phyloP scores from a whole-genome alignment of 1,139 yeast genomes.

The Keqinozyma sinolaborantium region DNA sequence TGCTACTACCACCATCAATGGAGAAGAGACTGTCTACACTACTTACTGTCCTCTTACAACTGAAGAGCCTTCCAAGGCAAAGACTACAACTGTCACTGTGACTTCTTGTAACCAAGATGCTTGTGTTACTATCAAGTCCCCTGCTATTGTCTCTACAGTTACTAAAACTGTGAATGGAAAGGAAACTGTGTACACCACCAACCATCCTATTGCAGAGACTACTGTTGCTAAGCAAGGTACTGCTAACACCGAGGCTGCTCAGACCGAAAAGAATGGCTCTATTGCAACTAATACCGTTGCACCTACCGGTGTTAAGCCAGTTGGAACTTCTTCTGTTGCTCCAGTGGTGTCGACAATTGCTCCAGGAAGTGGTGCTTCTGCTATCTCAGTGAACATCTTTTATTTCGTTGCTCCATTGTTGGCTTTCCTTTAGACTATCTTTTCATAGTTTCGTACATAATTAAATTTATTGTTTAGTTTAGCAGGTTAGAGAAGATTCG shows the following conservation, averaged over 20 bases:
- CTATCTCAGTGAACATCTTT: neutral
- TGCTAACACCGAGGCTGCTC: conserved; percentile 5
- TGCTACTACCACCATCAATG: conserved; percentile 29
- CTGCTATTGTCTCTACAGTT: conserved; percentile 29
- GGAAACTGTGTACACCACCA: conserved; percentile 45
- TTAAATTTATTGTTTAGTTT: no score
- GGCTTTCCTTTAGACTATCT: neutral
- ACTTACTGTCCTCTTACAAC: conserved; percentile 33
- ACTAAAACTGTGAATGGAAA: conserved; percentile 35
- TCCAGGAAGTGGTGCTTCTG: neutral
- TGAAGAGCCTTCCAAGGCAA: conserved; percentile 2
- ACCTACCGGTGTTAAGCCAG: neutral
- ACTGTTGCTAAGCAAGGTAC: neutral
- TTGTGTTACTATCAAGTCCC: conserved; percentile 17
- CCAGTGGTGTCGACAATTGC: neutral
- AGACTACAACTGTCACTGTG: conserved; percentile 15
- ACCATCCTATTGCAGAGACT: conserved; percentile 36
- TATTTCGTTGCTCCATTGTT: neutral
- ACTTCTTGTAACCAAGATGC: conserved; percentile 19
- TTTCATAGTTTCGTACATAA: neutral
- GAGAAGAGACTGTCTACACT: conserved; percentile 22
- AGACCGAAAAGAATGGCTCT: neutral
- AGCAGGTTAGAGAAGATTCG: no score
- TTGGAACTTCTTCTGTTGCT: neutral
- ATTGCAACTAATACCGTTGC: neutral